A percentile compares a stretch with the other conserved stretches of the same genome.
Conservation (phyloP, 345 rosid species). For the Populus davidiana region DNA sequence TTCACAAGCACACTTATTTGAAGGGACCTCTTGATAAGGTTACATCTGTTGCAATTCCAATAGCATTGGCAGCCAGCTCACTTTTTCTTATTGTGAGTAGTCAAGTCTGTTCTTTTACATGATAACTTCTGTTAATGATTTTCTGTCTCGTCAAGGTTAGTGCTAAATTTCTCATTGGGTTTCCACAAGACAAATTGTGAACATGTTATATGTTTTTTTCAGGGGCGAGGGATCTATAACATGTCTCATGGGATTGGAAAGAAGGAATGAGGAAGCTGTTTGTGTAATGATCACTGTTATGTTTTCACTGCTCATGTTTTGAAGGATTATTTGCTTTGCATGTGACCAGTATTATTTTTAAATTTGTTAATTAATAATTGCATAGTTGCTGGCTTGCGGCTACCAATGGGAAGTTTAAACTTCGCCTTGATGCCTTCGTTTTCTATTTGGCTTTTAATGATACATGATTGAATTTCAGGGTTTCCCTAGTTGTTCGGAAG, state of each 20-base stretch:
- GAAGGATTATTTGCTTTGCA: constrained; percentile 17
- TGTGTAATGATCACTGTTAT: background rate
- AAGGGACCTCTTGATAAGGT: constrained; percentile 81
- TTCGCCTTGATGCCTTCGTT: background rate
- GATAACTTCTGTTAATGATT: background rate
- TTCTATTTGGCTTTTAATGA: background rate
- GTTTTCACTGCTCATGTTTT: constrained; percentile 8
- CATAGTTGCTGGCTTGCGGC: constrained; percentile 22
- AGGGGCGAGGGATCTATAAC: constrained; percentile 87
- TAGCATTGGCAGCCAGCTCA: constrained; percentile 56
- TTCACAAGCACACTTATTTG: constrained; percentile 73
- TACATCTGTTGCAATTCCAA: constrained; percentile 84
- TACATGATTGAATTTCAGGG: background rate
- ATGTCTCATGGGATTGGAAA: constrained; percentile 83
- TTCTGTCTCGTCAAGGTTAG: background rate
- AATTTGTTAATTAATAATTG: constrained; percentile 40
- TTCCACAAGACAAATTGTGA: background rate
- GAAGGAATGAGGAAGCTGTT: constrained; percentile 56
- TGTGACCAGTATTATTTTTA: constrained; percentile 5
- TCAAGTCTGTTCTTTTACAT: background rate
- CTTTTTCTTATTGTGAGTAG: constrained; percentile 69
- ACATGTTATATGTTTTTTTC: constrained; percentile 1
- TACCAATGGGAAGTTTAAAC: constrained; percentile 7
- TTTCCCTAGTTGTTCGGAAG: background rate
- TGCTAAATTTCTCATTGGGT: background rate